Evolutionary conservation across 2,329 filamentous ascomycete species (phyloP).

Genomic region (Ascochyta pisi): DNA sequence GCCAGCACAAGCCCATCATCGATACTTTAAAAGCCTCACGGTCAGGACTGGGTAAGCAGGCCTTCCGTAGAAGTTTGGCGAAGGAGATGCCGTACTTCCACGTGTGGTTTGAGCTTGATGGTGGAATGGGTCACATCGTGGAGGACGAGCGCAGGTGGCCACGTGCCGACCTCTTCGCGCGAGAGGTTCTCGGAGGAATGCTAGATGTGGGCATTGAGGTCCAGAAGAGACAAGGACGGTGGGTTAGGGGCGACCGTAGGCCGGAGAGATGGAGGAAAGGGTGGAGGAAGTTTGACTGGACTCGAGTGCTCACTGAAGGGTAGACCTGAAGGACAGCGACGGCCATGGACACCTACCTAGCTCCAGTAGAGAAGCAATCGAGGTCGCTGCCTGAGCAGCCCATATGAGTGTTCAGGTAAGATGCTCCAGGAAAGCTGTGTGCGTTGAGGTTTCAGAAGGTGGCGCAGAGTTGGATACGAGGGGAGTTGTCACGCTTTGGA

Average conservation of each 20-base stretch:
- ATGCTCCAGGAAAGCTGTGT: constrained; percentile 15
- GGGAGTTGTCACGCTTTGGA: constrained; percentile 11
- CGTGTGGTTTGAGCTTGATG: constrained; percentile 90
- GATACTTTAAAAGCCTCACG: constrained; percentile 74
- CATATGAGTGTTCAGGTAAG: not conserved
- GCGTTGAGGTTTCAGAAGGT: constrained; percentile 28
- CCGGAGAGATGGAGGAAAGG: constrained; percentile 79
- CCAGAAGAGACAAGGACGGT: constrained; percentile 88
- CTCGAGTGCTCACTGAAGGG: constrained; percentile 64
- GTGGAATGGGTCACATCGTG: constrained; percentile 89
- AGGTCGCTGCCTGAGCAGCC: not conserved
- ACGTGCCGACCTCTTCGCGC: constrained; percentile 86
- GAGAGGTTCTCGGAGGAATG: constrained; percentile 93
- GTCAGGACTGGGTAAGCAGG: constrained; percentile 76
- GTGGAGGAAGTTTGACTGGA: constrained; percentile 96
- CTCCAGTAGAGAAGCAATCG: not conserved
- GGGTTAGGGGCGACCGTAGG: constrained; percentile 73
- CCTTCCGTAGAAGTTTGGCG: constrained; percentile 81
- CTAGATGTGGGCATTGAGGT: constrained; percentile 80
- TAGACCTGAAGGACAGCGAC: constrained; percentile 4
- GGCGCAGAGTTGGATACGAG: constrained; percentile 19
- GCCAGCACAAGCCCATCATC: constrained; percentile 92
- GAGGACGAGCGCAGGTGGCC: constrained; percentile 89
- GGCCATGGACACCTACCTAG: not conserved
- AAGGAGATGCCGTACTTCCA: constrained; percentile 99